Evolutionary conservation across 2,329 filamentous ascomycete genomes (phyloP).

Genomic region (Huntiella omanensis): DNA sequence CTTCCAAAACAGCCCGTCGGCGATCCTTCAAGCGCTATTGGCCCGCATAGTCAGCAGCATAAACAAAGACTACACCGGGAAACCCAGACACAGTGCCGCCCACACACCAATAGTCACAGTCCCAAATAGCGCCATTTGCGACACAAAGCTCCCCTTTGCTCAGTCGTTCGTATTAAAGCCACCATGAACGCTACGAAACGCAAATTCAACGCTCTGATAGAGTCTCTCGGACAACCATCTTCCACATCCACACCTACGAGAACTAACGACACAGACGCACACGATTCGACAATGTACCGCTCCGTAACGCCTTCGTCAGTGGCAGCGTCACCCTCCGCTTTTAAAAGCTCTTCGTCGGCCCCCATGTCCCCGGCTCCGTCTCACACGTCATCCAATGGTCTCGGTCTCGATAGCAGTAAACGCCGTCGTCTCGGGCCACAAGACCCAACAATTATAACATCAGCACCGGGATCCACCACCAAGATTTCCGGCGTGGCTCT

Average conservation of each 20-base stretch:
- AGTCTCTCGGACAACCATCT: conserved; percentile 34
- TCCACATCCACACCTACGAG: conserved; percentile 5
- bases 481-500: conserved; percentile 23
- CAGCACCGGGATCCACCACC: conserved; percentile 12
- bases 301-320: conserved; percentile 10
- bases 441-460: conserved; percentile 19
- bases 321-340: conserved; percentile 11
- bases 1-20: conserved; percentile 7
- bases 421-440: conserved; percentile 31
- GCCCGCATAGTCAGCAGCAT: not conserved
- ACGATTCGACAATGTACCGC: conserved; percentile 6
- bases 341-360: not conserved
- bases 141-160: not conserved
- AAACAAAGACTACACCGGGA: not conserved
- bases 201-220: conserved; percentile 61
- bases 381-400: conserved; percentile 10
- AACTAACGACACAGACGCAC: conserved; percentile 13
- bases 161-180: not conserved
- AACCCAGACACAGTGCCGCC: too few relatives aligned
- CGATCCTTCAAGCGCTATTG: conserved; percentile 7
- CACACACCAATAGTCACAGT: not conserved
- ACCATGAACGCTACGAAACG: conserved; percentile 62
- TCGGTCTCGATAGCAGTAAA: conserved; percentile 19
- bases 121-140: too few relatives aligned
- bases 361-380: not conserved